phyloP scores from a whole-genome alignment of 106 monocot genomes.

The Dendrobium chrysotoxum region DNA sequence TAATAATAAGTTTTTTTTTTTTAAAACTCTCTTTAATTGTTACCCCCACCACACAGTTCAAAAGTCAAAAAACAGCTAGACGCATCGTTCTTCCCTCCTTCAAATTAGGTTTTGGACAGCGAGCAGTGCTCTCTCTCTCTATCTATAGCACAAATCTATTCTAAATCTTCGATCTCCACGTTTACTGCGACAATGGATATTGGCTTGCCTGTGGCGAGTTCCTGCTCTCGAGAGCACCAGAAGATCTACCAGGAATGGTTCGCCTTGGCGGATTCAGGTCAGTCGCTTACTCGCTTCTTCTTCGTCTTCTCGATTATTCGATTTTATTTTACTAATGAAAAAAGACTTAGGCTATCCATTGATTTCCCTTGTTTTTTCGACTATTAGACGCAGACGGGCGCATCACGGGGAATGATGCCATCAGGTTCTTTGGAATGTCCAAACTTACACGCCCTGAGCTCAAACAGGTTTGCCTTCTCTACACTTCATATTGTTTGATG shows the following conservation, averaged over 20 bases:
- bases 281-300: not conserved
- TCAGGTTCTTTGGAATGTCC: conserved; percentile 69
- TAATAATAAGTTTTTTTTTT: too few relatives aligned
- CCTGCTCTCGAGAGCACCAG: conserved; percentile 48
- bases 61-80: not conserved
- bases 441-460: conserved; percentile 62
- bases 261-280: conserved; percentile 66
- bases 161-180: not conserved
- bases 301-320: not conserved
- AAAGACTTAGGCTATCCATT: not conserved
- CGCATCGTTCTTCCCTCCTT: not conserved
- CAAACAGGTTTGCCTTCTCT: conserved; percentile 48
- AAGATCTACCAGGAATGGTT: conserved; percentile 69
- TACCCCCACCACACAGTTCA: not conserved
- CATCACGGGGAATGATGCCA: conserved; percentile 69
- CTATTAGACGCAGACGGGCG: conserved; percentile 67
- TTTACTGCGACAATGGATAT: conserved; percentile 24
- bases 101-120: conserved; percentile 6
- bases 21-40: too few relatives aligned
- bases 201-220: conserved; percentile 8
- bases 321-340: not conserved
- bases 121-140: not conserved
- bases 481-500: not conserved
- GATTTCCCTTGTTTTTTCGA: not conserved
- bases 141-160: not conserved